Conservation (phyloP, 2,329 filamentous ascomycete genomes). For the Aspergillus ibericus region DNA sequence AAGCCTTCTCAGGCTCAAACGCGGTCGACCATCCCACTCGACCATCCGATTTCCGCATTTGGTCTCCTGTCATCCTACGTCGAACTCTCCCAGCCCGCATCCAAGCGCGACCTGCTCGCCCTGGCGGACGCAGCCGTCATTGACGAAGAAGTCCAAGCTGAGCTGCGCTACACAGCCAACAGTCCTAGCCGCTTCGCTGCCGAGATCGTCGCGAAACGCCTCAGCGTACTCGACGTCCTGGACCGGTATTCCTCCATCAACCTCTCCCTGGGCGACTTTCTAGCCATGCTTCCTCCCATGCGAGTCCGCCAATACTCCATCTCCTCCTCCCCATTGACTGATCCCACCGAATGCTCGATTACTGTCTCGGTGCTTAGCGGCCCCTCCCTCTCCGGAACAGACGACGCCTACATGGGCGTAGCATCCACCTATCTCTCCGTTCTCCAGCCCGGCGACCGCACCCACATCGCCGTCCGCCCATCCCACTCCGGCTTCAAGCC, state of each 20-base stretch:
- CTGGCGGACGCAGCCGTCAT: constrained; percentile 48
- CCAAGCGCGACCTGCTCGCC: constrained; percentile 60
- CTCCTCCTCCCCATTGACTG: constrained; percentile 68
- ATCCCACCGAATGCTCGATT: constrained; percentile 59
- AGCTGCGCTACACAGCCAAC: constrained; percentile 31
- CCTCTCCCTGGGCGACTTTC: constrained; percentile 65
- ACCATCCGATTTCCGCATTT: constrained; percentile 58
- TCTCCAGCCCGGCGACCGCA: constrained; percentile 32
- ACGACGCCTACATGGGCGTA: constrained; percentile 56
- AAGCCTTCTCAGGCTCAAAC: constrained; percentile 51
- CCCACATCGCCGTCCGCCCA: constrained; percentile 37
- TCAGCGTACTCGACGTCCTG: constrained; percentile 63
- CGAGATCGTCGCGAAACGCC: constrained; percentile 56
- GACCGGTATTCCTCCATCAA: constrained; percentile 61
- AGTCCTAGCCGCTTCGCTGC: constrained; percentile 44
- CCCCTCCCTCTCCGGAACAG: constrained; percentile 45
- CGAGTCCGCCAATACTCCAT: constrained; percentile 78
- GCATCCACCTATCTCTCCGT: constrained; percentile 61
- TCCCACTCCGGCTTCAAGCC: constrained; percentile 39
- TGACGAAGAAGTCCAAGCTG: constrained; percentile 50
- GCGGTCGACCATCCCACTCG: constrained; percentile 50
- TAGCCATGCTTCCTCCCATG: constrained; percentile 74
- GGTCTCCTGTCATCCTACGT: constrained; percentile 70
- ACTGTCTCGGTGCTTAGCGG: constrained; percentile 67
- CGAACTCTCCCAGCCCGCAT: constrained; percentile 71